These are phyloP conservation scores for Salix dunnii DNA, from an alignment of 345 rosid genomes.

Conservation along the genomic window DNA sequence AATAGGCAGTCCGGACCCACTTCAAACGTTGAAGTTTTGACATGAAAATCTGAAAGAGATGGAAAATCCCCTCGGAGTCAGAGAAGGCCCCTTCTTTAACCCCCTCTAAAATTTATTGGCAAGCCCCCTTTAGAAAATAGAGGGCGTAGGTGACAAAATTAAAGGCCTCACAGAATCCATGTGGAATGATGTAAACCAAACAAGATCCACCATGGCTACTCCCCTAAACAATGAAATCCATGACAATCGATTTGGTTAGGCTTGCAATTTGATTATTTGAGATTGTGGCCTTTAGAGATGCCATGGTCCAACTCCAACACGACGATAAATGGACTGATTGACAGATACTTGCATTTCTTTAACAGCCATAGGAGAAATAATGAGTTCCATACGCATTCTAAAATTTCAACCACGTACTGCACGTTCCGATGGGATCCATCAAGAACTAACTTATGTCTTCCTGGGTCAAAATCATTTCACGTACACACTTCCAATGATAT, in stretches of 20 bases:
- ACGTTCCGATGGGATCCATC: background rate
- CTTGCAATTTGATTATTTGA: background rate
- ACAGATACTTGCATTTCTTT: background rate
- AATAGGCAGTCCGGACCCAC: background rate
- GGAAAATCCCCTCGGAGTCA: background rate
- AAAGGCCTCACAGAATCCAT: background rate
- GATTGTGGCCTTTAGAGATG: background rate
- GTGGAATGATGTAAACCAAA: background rate
- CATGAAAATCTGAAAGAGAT: background rate
- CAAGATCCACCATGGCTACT: background rate
- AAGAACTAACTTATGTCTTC: background rate
- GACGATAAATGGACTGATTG: background rate
- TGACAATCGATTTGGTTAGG: background rate
- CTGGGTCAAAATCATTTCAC: background rate
- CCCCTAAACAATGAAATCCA: background rate
- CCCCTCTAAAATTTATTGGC: too few relatives aligned
- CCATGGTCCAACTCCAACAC: background rate
- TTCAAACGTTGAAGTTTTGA: background rate
- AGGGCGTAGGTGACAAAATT: background rate
- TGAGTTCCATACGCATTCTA: background rate
- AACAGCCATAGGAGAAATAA: background rate
- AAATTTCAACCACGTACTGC: background rate
- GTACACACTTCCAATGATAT: background rate
- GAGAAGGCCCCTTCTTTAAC: background rate
- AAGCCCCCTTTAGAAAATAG: background rate